phyloP scores from a whole-genome alignment of 2,329 filamentous ascomycete species.

The Fusarium mundagurra region DNA sequence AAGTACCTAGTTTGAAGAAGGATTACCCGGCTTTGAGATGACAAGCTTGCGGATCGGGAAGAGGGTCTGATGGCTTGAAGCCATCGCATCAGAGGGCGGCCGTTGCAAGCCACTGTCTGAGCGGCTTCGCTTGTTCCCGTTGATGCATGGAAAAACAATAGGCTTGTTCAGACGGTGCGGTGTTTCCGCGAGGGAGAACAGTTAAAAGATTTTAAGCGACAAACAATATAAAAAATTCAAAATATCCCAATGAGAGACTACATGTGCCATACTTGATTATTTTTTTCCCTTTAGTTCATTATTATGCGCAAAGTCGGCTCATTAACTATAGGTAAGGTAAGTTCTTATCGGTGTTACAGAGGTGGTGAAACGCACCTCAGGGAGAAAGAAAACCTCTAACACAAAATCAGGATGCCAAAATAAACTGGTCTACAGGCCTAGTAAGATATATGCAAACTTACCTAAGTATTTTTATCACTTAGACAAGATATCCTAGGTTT shows the following conservation, averaged over 20 bases:
- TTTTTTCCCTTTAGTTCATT: neutral
- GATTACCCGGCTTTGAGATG: constrained; percentile 22
- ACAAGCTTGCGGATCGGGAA: neutral
- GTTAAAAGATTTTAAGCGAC: constrained; percentile 4
- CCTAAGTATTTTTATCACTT: neutral
- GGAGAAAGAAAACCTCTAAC: neutral
- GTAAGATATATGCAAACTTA: neutral
- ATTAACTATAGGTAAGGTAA: neutral
- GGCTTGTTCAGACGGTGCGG: constrained; percentile 10
- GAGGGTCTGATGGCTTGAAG: constrained; percentile 18
- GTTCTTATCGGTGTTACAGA: neutral
- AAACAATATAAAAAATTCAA: constrained; percentile 13
- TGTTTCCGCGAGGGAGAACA: constrained; percentile 5
- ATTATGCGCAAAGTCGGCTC: neutral
- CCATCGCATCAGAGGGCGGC: constrained; percentile 27
- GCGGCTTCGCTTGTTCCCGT: constrained; percentile 36
- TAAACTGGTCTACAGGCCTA: neutral
- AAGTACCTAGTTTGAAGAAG: constrained; percentile 19
- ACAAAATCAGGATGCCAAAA: neutral
- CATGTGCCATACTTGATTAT: neutral
- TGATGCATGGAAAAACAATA: neutral
- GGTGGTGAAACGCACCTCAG: neutral
- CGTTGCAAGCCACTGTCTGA: constrained; percentile 22
- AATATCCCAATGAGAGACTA: neutral
- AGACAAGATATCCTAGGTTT: neutral